Evolutionary conservation across 306 rosid genomes (phyloP), one percentile per base, ranked within the genome.

Genomic region (Prunus mume): DNA sequence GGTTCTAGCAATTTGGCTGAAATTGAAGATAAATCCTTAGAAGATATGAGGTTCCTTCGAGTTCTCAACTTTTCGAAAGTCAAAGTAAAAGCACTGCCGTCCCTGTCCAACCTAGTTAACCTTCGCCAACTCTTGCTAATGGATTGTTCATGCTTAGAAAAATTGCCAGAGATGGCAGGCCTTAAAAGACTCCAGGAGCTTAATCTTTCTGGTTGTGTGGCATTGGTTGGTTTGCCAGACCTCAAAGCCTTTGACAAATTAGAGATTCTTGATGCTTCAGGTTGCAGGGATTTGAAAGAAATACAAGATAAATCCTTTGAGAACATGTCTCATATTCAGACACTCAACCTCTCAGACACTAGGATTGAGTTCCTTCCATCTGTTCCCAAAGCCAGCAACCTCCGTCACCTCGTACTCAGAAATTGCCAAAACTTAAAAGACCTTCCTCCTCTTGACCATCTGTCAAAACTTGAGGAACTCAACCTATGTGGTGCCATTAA

Each of bases 201-300:
- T 18, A 45, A 73, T 73, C 57, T 73, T 73, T 73, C 77, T 18
- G 77, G 77, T 41, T 73, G 77, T 27, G 52, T 14, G 18, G 28
- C 27, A 7, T 38, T 76, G 65, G 25, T 51, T 20, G 32, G 14
- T 9, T 62, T 83, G 65, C 73, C 84, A 3, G 50, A 46, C 51
- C 17, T 68, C 19, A 24, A 19, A 22, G 30, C 76, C 64, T 81
- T 76, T 3, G 25, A 38, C 32, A 79, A 79, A 8, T 76, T 84
- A 13, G 76, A 85, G 74, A 58, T 70, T 57, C 81, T 85, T 43
- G 71, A 81, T 70, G 45, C 68, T 49, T 84, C 88, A 50, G 79
- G 88, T 3, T 84, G 85, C 41, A 55, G 28, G 34, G 62, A 22
- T 9, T 65, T 84, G 70, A 54, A 22, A 66, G 61, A 12, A 27